These are phyloP conservation scores for Fusarium sp. DNA, from an alignment of 2,329 filamentous ascomycete genomes.

Conservation along the genomic window DNA sequence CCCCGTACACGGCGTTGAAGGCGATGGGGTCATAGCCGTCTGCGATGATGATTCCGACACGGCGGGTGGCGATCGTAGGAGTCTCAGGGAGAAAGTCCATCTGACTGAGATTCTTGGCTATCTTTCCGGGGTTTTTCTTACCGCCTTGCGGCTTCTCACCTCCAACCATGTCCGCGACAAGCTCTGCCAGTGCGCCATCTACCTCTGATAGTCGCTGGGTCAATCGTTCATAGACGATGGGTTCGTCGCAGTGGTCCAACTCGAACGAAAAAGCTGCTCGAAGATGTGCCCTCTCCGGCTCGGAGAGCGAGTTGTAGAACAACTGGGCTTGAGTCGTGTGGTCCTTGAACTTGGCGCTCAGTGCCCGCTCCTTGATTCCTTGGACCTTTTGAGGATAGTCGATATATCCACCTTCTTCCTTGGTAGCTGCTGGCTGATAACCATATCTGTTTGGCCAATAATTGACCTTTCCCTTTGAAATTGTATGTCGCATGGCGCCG, in stretches of 20 bases:
- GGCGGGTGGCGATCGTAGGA: constrained; percentile 77
- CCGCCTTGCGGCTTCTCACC: no score
- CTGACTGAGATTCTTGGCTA: constrained; percentile 75
- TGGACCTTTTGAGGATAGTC: constrained; percentile 72
- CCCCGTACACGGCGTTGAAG: constrained; percentile 74
- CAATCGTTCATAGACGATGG: constrained; percentile 79
- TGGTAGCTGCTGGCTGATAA: constrained; percentile 72
- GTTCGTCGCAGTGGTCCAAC: constrained; percentile 85
- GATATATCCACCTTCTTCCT: constrained; percentile 73
- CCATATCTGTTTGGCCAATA: constrained; percentile 72
- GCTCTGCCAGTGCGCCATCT: constrained; percentile 75
- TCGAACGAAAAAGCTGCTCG: constrained; percentile 80
- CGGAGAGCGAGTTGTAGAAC: constrained; percentile 82
- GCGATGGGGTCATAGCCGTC: constrained; percentile 79
- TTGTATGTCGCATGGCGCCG: constrained; percentile 77
- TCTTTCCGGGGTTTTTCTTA: no score
- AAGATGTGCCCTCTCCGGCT: constrained; percentile 76
- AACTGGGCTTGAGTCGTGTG: constrained; percentile 80
- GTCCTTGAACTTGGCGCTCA: constrained; percentile 81
- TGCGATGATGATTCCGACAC: constrained; percentile 80
- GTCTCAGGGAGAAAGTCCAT: constrained; percentile 71
- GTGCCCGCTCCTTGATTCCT: constrained; percentile 77
- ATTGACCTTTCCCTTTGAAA: constrained; percentile 75
- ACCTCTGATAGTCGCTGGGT: constrained; percentile 77
- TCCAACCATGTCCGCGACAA: constrained; percentile 77